Percentiles rank a stretch among this genome's conserved stretches.
These are phyloP conservation scores for Phytophthora lateralis DNA, from an alignment of 352 stramenopile species.

Conservation along the genomic window DNA sequence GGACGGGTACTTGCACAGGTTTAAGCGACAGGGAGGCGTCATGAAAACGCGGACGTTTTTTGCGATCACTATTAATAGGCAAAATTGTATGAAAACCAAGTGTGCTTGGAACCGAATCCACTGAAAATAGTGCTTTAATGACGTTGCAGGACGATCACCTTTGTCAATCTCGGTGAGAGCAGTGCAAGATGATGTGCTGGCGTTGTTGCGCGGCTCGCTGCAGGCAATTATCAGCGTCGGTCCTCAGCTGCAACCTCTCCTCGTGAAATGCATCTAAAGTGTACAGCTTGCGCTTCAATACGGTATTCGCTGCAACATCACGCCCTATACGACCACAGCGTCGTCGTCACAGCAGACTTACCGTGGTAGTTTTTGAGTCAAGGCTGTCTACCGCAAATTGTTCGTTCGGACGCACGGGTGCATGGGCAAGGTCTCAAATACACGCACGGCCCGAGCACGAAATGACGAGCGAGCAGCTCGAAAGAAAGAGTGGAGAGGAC, in stretches of 20 bases:
- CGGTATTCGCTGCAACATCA: not conserved
- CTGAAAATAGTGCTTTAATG: too few relatives aligned
- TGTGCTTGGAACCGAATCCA: too few relatives aligned
- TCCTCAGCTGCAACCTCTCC: not conserved
- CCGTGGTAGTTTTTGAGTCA: not conserved
- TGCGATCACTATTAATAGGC: not conserved
- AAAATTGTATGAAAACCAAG: too few relatives aligned
- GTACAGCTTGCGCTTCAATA: not conserved
- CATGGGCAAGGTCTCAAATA: constrained; percentile 7
- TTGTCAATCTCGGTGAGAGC: constrained; percentile 2
- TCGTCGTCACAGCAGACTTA: constrained; percentile 1
- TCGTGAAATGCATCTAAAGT: constrained; percentile 1
- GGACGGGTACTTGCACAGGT: too few relatives aligned
- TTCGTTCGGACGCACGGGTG: constrained; percentile 6
- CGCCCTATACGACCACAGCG: not conserved
- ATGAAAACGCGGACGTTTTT: not conserved
- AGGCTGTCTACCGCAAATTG: not conserved
- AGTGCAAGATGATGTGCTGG: constrained; percentile 12
- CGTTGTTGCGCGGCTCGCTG: constrained; percentile 3
- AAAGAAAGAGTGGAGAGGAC: constrained; percentile 23
- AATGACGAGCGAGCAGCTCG: constrained; percentile 18
- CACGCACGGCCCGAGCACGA: not conserved
- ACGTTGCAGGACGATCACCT: too few relatives aligned
- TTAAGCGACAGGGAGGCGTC: too few relatives aligned
- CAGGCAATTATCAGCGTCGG: too few relatives aligned